Conservation (phyloP, 2,329 filamentous ascomycete species). For the Penicillium occitanis region DNA sequence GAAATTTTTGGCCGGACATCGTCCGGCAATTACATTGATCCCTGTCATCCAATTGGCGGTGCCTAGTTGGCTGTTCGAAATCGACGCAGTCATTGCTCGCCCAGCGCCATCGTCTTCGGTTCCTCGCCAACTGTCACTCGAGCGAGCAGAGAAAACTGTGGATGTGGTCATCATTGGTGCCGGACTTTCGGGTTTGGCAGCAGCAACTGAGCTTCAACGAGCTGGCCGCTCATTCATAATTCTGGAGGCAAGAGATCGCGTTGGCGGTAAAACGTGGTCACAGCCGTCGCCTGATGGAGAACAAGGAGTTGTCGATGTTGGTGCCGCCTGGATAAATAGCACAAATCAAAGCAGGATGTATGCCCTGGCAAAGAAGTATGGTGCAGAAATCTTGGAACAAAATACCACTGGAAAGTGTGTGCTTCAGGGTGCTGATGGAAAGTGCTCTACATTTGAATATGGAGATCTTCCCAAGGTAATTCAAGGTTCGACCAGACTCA, state of each 20-base stretch:
- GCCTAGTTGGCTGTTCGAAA: constrained; percentile 43
- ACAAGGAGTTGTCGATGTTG: constrained; percentile 33
- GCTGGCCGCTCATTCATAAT: constrained; percentile 37
- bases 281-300: constrained; percentile 24
- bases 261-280: constrained; percentile 45
- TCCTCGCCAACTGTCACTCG: neutral
- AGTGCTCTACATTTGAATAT: constrained; percentile 26
- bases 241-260: constrained; percentile 46
- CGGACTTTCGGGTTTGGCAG: constrained; percentile 41
- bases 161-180: constrained; percentile 36
- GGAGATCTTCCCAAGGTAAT: constrained; percentile 20
- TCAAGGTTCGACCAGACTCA: neutral
- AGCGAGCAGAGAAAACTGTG: neutral
- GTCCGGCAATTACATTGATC: constrained; percentile 44
- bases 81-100: constrained; percentile 41
- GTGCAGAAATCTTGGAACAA: constrained; percentile 34
- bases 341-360: constrained; percentile 34
- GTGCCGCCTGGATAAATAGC: constrained; percentile 42
- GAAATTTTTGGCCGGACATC: constrained; percentile 38
- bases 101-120: neutral
- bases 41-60: constrained; percentile 42
- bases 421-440: constrained; percentile 27
- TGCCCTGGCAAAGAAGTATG: constrained; percentile 30
- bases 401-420: constrained; percentile 33
- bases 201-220: constrained; percentile 33